Percentiles rank a stretch among this genome's conserved stretches.
Conservation (phyloP, 2,329 filamentous ascomycete species). For the Hirsutella rhossiliensis region DNA sequence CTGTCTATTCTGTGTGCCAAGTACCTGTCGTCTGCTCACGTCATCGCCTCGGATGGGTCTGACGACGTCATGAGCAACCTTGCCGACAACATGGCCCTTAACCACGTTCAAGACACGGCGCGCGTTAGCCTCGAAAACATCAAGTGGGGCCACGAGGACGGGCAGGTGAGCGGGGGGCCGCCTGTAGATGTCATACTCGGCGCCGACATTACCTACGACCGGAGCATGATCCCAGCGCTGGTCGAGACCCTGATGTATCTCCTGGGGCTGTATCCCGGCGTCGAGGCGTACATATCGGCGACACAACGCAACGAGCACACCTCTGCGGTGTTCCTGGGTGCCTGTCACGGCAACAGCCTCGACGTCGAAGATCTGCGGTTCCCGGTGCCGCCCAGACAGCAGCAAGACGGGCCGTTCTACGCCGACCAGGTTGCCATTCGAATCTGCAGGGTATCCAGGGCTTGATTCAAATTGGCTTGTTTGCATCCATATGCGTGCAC, state of each 20-base stretch:
- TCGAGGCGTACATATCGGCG: constrained; percentile 54
- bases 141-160: constrained; percentile 53
- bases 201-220: constrained; percentile 70
- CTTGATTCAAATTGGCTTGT: background rate
- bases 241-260: constrained; percentile 53
- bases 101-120: constrained; percentile 41
- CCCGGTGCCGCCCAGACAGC: constrained; percentile 19
- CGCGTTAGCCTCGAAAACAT: constrained; percentile 40
- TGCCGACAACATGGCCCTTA: constrained; percentile 56
- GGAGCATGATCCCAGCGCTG: constrained; percentile 47
- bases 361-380: constrained; percentile 30
- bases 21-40: constrained; percentile 43
- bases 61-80: constrained; percentile 58
- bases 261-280: constrained; percentile 40
- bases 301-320: constrained; percentile 61
- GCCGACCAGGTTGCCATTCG: constrained; percentile 45
- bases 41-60: constrained; percentile 63
- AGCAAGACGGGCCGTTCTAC: constrained; percentile 54
- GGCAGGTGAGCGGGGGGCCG: constrained; percentile 33
- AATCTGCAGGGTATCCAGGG: constrained; percentile 26
- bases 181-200: constrained; percentile 55
- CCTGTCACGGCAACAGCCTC: constrained; percentile 38
- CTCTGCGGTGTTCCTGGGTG: constrained; percentile 49
- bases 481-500: no score
- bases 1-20: constrained; percentile 64